Conservation (phyloP, 108 stramenopile genomes). For the Epithemia pelagica region DNA sequence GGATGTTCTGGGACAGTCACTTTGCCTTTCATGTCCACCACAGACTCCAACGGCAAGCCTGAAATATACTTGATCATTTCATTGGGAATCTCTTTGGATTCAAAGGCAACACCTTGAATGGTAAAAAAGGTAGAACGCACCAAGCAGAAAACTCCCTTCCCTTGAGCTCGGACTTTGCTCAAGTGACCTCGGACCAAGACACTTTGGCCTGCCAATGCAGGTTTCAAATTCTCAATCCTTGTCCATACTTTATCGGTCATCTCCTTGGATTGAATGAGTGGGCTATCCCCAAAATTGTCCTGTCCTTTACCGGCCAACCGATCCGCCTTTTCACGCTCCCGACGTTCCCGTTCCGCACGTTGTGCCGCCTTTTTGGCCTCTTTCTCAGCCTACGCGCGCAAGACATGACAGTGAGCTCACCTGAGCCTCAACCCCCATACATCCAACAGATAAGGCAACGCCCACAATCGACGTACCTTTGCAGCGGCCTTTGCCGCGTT, state of each 20-base stretch:
- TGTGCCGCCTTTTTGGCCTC: conserved; percentile 76
- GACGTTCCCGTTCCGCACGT: conserved; percentile 68
- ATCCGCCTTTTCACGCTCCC: conserved; percentile 80
- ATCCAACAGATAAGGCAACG: no score
- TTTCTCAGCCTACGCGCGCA: conserved; percentile 48
- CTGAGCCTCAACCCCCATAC: no score
- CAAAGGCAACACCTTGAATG: conserved; percentile 91
- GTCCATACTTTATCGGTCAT: conserved; percentile 65
- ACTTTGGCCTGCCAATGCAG: conserved; percentile 60
- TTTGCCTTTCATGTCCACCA: conserved; percentile 89
- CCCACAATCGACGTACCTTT: not conserved
- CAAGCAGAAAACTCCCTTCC: conserved; percentile 93
- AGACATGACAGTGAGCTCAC: no score
- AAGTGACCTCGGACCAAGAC: conserved; percentile 88
- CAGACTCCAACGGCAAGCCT: conserved; percentile 80
- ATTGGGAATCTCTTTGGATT: conserved; percentile 48
- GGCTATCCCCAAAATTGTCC: conserved; percentile 89
- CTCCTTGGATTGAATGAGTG: conserved; percentile 69
- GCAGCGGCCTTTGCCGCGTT: conserved; percentile 48
- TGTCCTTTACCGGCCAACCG: conserved; percentile 58
- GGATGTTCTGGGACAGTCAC: conserved; percentile 75
- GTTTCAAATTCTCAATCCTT: conserved; percentile 62
- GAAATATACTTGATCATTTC: conserved; percentile 96
- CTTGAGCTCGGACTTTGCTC: conserved; percentile 74
- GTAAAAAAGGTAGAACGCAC: conserved; percentile 88